phyloP scores from a whole-genome alignment of 768 basidiomycete species.

The Boletellus ananiceps region DNA sequence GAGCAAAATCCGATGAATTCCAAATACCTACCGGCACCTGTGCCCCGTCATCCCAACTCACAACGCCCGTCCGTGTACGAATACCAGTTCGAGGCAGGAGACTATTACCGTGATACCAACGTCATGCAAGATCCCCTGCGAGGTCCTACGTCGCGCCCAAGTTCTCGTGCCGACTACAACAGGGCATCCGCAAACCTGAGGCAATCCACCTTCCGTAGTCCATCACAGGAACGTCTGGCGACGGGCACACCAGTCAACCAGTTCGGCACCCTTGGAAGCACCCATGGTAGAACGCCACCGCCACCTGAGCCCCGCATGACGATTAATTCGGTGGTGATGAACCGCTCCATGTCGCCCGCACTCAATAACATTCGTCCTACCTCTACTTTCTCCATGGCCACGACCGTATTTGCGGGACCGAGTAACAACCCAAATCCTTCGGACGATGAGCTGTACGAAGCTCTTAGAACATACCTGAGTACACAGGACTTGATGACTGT shows the following conservation, averaged over 20 bases:
- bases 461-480: constrained; percentile 53
- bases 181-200: constrained; percentile 23
- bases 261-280: constrained; percentile 23
- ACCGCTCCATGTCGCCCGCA: constrained; percentile 31
- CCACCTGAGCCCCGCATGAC: constrained; percentile 46
- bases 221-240: constrained; percentile 37
- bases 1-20: constrained; percentile 25
- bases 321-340: constrained; percentile 44
- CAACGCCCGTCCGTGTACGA: constrained; percentile 43
- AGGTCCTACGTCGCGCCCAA: constrained; percentile 25
- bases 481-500: constrained; percentile 71
- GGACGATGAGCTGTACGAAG: constrained; percentile 56
- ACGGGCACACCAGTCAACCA: constrained; percentile 34
- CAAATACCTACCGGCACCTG: constrained; percentile 30
- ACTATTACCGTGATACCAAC: constrained; percentile 59
- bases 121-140: constrained; percentile 33
- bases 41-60: constrained; percentile 34
- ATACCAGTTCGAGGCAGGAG: constrained; percentile 42
- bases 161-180: constrained; percentile 32
- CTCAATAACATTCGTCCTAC: constrained; percentile 37
- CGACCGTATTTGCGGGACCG: constrained; percentile 47
- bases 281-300: constrained; percentile 14
- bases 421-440: constrained; percentile 52
- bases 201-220: constrained; percentile 23
- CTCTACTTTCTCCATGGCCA: constrained; percentile 61